These are phyloP conservation scores for Rhododendron griersonianum DNA, from an alignment of 148 eudicot genomes.

Conservation along the genomic window DNA sequence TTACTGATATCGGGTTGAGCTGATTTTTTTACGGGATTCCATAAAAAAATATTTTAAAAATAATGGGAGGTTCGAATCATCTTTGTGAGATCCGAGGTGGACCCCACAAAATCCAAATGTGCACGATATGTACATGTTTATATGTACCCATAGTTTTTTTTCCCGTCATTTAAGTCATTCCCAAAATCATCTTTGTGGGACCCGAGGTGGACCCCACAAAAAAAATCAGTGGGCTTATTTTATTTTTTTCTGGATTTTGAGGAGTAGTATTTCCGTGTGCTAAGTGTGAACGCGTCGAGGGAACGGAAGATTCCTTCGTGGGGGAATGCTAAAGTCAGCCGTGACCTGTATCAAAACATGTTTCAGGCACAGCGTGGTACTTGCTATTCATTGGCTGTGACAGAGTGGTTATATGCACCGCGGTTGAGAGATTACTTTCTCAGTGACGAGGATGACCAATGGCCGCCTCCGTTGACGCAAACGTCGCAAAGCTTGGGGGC, in stretches of 20 bases:
- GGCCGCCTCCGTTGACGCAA: neutral
- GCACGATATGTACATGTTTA: no score
- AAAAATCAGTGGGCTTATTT: neutral
- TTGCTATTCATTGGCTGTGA: conserved; percentile 8
- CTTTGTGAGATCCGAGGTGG: no score
- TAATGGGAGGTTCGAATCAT: no score
- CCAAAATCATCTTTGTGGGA: neutral
- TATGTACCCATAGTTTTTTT: no score
- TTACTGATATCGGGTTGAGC: no score
- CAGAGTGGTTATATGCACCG: neutral
- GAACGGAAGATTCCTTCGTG: conserved; percentile 6
- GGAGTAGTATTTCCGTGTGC: no score
- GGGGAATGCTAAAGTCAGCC: neutral
- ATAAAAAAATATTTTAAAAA: no score
- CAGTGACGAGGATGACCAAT: neutral
- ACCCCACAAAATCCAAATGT: no score
- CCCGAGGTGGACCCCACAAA: no score
- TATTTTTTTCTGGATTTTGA: neutral
- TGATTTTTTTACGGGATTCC: no score
- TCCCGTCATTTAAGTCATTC: neutral
- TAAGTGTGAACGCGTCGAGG: conserved; percentile 12
- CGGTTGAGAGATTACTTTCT: neutral
- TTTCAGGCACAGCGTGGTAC: neutral
- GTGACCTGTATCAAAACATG: neutral
- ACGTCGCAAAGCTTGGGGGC: neutral